These are phyloP conservation scores for Arthrobotrys pseudoclavata DNA, from an alignment of 2,329 filamentous ascomycete genomes.

Conservation along the genomic window DNA sequence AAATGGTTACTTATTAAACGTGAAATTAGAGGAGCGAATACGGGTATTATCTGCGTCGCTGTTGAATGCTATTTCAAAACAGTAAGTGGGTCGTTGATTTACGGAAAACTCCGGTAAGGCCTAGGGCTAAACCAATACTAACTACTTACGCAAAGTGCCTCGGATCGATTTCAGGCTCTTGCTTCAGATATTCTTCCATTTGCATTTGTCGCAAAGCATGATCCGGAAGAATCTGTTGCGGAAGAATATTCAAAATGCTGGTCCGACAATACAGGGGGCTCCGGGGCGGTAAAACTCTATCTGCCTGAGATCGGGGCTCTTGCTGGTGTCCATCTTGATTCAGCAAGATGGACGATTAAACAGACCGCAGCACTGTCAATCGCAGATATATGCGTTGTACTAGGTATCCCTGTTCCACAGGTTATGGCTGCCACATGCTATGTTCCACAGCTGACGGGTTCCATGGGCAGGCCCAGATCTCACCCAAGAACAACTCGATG, in stretches of 20 bases:
- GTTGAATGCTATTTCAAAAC: constrained; percentile 84
- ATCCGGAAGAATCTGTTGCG: constrained; percentile 82
- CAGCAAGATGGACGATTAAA: constrained; percentile 88
- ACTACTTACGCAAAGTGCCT: constrained; percentile 69
- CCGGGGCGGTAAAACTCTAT: constrained; percentile 84
- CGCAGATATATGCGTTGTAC: constrained; percentile 78
- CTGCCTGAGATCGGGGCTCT: constrained; percentile 83
- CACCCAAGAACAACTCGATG: constrained; percentile 72
- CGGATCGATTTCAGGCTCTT: constrained; percentile 85
- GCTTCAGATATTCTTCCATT: constrained; percentile 84
- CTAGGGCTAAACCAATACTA: constrained; percentile 37
- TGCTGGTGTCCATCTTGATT: constrained; percentile 77
- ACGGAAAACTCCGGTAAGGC: constrained; percentile 5
- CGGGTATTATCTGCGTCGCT: constrained; percentile 74
- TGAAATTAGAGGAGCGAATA: constrained; percentile 60
- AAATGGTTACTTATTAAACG: constrained; percentile 36
- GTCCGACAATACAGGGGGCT: constrained; percentile 89
- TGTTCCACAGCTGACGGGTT: constrained; percentile 59
- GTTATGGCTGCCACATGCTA: constrained; percentile 51
- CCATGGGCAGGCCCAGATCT: constrained; percentile 70
- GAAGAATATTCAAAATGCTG: constrained; percentile 88
- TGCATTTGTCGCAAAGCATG: constrained; percentile 87
- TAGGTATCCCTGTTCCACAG: constrained; percentile 71
- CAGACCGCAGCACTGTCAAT: constrained; percentile 87
- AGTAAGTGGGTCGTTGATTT: constrained; percentile 59